phyloP scores from a whole-genome alignment of 108 stramenopile genomes.

The Fistulifera solaris region DNA sequence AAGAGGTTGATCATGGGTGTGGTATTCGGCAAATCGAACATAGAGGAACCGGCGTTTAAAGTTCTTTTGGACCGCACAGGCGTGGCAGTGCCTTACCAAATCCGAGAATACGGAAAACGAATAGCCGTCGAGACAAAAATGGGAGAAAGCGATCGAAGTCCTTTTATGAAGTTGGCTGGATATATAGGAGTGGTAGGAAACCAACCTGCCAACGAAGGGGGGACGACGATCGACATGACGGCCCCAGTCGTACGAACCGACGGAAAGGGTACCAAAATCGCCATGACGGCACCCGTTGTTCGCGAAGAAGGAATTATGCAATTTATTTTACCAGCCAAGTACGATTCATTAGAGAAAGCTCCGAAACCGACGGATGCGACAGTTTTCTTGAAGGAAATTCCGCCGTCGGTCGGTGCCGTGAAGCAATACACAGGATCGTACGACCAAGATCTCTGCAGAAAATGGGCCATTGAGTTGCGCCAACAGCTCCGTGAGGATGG shows the following conservation, averaged over 20 bases:
- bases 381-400: conserved; percentile 53
- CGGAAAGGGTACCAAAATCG: conserved; percentile 19
- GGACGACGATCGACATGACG: conserved; percentile 65
- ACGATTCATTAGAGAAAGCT: conserved; percentile 56
- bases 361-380: conserved; percentile 74
- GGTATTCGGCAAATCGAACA: conserved; percentile 66
- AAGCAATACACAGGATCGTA: conserved; percentile 56
- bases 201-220: conserved; percentile 59
- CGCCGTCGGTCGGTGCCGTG: conserved; percentile 59
- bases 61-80: conserved; percentile 31
- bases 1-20: conserved; percentile 74
- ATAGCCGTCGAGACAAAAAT: neutral
- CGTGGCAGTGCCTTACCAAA: conserved; percentile 41
- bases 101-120: conserved; percentile 47
- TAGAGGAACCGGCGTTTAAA: conserved; percentile 55
- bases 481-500: conserved; percentile 50
- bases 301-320: conserved; percentile 44
- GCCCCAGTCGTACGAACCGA: conserved; percentile 66
- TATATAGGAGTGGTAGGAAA: conserved; percentile 83
- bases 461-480: conserved; percentile 35
- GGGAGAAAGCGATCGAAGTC: conserved; percentile 14
- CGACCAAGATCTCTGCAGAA: conserved; percentile 14
- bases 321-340: conserved; percentile 76
- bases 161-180: conserved; percentile 51
- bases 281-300: conserved; percentile 77